phyloP scores from a whole-genome alignment of 1,284 basidiomycete species.

The Somion occarium region DNA sequence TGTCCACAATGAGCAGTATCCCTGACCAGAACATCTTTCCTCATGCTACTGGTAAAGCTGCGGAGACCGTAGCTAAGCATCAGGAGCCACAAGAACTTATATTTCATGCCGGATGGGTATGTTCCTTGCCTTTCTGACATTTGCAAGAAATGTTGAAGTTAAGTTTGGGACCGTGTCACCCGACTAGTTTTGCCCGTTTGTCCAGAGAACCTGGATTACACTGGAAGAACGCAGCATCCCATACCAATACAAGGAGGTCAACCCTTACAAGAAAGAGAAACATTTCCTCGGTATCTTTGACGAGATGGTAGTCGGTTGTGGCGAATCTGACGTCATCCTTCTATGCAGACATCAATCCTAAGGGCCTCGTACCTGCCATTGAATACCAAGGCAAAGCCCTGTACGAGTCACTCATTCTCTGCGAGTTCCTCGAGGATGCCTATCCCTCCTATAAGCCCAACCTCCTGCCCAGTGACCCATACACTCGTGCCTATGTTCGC shows the following conservation, averaged over 20 bases:
- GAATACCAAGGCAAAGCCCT: slow-evolving; percentile 52
- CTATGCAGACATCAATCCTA: slow-evolving; percentile 52
- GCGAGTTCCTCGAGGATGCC: slow-evolving; percentile 60
- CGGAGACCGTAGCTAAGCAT: slow-evolving; percentile 45
- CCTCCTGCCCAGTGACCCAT: slow-evolving; percentile 46
- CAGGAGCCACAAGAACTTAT: slow-evolving; percentile 48
- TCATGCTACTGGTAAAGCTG: slow-evolving; percentile 55
- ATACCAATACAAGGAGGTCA: slow-evolving; percentile 64
- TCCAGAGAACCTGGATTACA: slow-evolving; percentile 63
- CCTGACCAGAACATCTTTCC: slow-evolving; percentile 48
- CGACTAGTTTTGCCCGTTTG: slow-evolving; percentile 64
- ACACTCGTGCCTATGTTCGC: slow-evolving; percentile 42
- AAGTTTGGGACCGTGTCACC: no score
- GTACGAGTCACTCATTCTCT: slow-evolving; percentile 56
- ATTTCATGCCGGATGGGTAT: slow-evolving; percentile 59
- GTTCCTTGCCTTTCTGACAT: slow-evolving; percentile 13
- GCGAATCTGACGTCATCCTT: no score
- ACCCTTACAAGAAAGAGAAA: slow-evolving; percentile 68
- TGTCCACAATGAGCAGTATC: slow-evolving; percentile 10
- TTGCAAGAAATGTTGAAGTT: not conserved
- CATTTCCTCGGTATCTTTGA: slow-evolving; percentile 53
- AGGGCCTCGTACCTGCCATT: slow-evolving; percentile 63
- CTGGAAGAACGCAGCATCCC: slow-evolving; percentile 63
- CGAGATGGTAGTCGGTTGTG: not conserved
- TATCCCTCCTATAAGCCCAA: slow-evolving; percentile 41